These are phyloP conservation scores for Aureococcus anophagefferens DNA, from an alignment of 108 stramenopile species.

Conservation along the genomic window DNA sequence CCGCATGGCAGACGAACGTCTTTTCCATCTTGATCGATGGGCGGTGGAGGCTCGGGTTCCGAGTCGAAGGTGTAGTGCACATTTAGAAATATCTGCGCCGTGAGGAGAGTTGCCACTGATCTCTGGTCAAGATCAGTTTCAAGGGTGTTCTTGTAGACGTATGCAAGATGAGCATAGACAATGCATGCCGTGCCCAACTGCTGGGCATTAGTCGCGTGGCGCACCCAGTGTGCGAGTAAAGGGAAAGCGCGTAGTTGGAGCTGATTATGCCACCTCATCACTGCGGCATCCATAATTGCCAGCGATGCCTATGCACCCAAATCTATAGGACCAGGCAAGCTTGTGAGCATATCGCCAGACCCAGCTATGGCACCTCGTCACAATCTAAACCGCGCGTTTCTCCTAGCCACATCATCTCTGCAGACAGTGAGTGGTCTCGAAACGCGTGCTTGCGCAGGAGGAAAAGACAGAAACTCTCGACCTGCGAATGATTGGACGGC, in stretches of 20 bases:
- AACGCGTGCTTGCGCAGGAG: slow-evolving; percentile 26
- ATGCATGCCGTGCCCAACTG: slow-evolving; percentile 32
- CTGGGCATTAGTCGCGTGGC: slow-evolving; percentile 19
- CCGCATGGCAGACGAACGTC: too few relatives aligned
- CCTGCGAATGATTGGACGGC: too few relatives aligned
- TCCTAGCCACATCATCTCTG: slow-evolving; percentile 11
- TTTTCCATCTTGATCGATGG: too few relatives aligned
- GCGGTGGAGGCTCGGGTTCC: too few relatives aligned
- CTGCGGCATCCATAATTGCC: too few relatives aligned
- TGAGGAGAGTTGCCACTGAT: too few relatives aligned
- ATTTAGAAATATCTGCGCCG: too few relatives aligned
- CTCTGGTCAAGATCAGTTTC: too few relatives aligned
- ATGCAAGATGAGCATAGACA: slow-evolving; percentile 45
- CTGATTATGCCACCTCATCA: background rate
- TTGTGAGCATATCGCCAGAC: slow-evolving; percentile 13
- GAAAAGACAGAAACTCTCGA: slow-evolving; percentile 37
- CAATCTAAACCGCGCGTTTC: slow-evolving; percentile 16
- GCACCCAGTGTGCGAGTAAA: slow-evolving; percentile 43
- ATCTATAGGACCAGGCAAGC: background rate
- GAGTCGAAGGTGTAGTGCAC: too few relatives aligned
- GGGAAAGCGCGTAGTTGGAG: slow-evolving; percentile 27
- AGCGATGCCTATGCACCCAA: too few relatives aligned
- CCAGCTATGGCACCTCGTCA: too few relatives aligned
- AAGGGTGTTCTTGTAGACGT: slow-evolving; percentile 16
- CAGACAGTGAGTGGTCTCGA: too few relatives aligned